These are phyloP conservation scores for Aspergillus calidoustus DNA, from an alignment of 2,329 filamentous ascomycete species.

Conservation along the genomic window DNA sequence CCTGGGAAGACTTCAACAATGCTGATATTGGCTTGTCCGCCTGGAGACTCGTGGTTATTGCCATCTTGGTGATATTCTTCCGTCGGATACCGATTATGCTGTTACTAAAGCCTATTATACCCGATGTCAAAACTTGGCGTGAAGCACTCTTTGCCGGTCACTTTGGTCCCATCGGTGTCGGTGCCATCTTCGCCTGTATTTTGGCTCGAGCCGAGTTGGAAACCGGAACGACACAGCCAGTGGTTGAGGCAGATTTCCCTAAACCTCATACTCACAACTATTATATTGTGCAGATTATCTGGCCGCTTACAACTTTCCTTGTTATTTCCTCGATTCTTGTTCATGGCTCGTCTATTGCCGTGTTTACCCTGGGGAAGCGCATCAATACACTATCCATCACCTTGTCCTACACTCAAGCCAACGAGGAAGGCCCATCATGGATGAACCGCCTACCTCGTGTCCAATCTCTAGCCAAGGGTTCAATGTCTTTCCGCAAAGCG, in stretches of 20 bases:
- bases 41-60: slow-evolving; percentile 91
- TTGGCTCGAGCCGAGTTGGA: slow-evolving; percentile 91
- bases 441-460: slow-evolving; percentile 88
- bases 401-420: slow-evolving; percentile 91
- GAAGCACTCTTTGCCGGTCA: slow-evolving; percentile 96
- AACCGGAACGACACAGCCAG: slow-evolving; percentile 73
- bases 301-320: slow-evolving; percentile 93
- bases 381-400: slow-evolving; percentile 97
- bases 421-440: slow-evolving; percentile 88
- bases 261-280: slow-evolving; percentile 62
- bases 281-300: slow-evolving; percentile 80
- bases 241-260: slow-evolving; percentile 63
- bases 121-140: slow-evolving; percentile 97
- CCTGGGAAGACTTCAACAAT: slow-evolving; percentile 89
- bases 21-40: slow-evolving; percentile 73
- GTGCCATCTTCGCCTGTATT: slow-evolving; percentile 93
- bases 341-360: slow-evolving; percentile 96
- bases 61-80: slow-evolving; percentile 93
- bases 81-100: slow-evolving; percentile 96
- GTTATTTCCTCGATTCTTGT: slow-evolving; percentile 94
- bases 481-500: slow-evolving; percentile 72
- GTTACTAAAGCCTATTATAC: slow-evolving; percentile 85
- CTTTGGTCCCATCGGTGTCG: slow-evolving; percentile 96
- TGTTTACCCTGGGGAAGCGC: slow-evolving; percentile 95
- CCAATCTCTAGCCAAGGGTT: slow-evolving; percentile 80